Base-by-base conservation (phyloP, 108 stramenopile species). In the Stephanodiscus triporus region DNA sequence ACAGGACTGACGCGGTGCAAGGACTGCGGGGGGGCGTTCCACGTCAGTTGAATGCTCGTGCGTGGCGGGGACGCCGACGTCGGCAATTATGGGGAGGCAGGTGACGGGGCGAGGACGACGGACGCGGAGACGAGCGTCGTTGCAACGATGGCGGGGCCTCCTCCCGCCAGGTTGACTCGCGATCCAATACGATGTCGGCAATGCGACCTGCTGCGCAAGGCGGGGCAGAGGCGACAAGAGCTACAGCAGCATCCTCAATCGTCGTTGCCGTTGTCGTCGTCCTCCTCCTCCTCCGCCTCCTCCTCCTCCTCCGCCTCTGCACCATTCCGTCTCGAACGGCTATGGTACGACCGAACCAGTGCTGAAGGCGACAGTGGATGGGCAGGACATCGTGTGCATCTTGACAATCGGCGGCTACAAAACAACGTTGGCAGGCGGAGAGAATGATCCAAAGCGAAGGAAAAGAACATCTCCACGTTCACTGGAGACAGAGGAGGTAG, bases 11-110 rank as follows among this genome's bases (percentile, higher is more conserved):
- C 55, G 13, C 61, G 78, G 37, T 79, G 78, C 45, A 79, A 79
- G 45, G 72, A 57, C 47, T 79, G 78, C 32, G 54, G 66, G 22
- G 61, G 58, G 23, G 67, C 78, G 27, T 79, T 79, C 68, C 78
- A 79, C 62, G 49, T 66, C 13, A 20, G 40, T 0, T 79, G 78
- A 48, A 79, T 79, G 78, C 9, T 65, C 48, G 6, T 68, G 43
- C 59, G 63, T 68, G 67, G 65, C 51, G 54, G 54, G 53, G 30
- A 38, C 24, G 32, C 26, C 20, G 27, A 37, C 27, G 40, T 29
- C 8, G 55, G 40, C 10, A 6, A 43, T 2, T 11, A 42, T 43
- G 38, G 19, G 8, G 43, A 36, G 62, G 42, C 22, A 2, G 11
- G 27, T 14, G 43, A 49, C 26, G 26, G 48, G 24, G 27, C 0